Base-by-base conservation (phyloP, 2,329 filamentous ascomycete genomes). In the Sporothrix protearum region DNA sequence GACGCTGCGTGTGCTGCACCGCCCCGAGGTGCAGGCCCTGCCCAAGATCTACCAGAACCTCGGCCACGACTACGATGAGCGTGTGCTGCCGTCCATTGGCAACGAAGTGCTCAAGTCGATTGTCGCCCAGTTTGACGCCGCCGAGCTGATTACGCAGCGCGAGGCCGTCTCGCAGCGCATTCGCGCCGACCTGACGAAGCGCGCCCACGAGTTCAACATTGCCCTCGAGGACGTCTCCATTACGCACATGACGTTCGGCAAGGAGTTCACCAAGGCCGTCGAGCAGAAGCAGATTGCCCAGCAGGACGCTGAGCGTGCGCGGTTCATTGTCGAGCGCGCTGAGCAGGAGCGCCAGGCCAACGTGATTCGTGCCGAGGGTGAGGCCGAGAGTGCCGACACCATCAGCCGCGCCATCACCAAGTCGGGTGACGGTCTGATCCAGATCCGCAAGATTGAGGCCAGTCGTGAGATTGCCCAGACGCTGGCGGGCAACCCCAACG, bases 281-380 rank as follows among this genome's bases (percentile, higher is more conserved):
- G 96, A 99, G 85, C 96, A 99, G 89, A 99, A 99, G 90, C 96
- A 99, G 87, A 99, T 99, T 81, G 96, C 96, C 71, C 96, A 99
- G 85, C 96, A 99, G 84, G 96, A 99, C 80, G 96, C 96, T 75
- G 96, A 99, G 87, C 89, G 96, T 76, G 96, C 96, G 66, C 89
- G 96, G 76, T 99, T 99, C 86, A 96, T 99, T 77, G 96, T 99
- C 81, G 96, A 99, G 88, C 93, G 93, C 82, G 96, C 96, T 73
- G 96, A 99, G 88, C 96, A 99, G 86, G 96, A 99, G 85, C 88
- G 96, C 78, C 96, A 99, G 85, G 96, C 96, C 77, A 98, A 96
- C 84, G 96, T 99, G 78, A 99, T 99, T 82, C 89, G 96, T 71
- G 96, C 96, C 69, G 96, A 99, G 87, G 96, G 96, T 80, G 96